Evolutionary conservation across 441 rosid genomes (phyloP).

Genomic region (Adansonia gregorii): DNA sequence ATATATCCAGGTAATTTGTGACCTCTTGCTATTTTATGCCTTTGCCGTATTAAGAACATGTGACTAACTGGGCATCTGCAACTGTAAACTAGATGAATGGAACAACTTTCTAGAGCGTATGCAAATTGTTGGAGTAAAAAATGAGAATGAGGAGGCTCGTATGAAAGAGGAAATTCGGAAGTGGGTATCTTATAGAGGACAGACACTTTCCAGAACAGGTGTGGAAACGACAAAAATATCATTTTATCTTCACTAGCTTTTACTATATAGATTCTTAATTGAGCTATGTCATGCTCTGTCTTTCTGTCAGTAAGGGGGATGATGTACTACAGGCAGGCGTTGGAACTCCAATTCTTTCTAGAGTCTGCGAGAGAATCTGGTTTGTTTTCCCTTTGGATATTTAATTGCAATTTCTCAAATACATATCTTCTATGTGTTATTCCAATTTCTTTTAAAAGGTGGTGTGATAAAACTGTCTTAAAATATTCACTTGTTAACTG

Average conservation of each 20-base stretch:
- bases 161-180: conserved; percentile 52
- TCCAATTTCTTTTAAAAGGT: conserved; percentile 21
- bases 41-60: conserved; percentile 11
- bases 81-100: conserved; percentile 82
- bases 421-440: conserved; percentile 6
- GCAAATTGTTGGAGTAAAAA: conserved; percentile 29
- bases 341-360: conserved; percentile 79
- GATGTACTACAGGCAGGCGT: conserved; percentile 90
- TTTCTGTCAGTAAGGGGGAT: conserved; percentile 83
- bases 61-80: conserved; percentile 32
- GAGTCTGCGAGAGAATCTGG: conserved; percentile 70
- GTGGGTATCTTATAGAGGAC: conserved; percentile 96
- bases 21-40: conserved; percentile 22
- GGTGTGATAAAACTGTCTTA: conserved; percentile 19
- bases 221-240: neutral
- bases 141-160: conserved; percentile 2
- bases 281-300: conserved; percentile 28
- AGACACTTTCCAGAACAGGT: conserved; percentile 98
- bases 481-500: conserved; percentile 34
- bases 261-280: conserved; percentile 21
- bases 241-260: conserved; percentile 25
- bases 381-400: conserved; percentile 40
- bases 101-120: conserved; percentile 66
- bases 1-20: conserved; percentile 81
- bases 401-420: conserved; percentile 5